Evolutionary conservation across 768 basidiomycete genomes (phyloP).

Genomic region (Mycena filopes): DNA sequence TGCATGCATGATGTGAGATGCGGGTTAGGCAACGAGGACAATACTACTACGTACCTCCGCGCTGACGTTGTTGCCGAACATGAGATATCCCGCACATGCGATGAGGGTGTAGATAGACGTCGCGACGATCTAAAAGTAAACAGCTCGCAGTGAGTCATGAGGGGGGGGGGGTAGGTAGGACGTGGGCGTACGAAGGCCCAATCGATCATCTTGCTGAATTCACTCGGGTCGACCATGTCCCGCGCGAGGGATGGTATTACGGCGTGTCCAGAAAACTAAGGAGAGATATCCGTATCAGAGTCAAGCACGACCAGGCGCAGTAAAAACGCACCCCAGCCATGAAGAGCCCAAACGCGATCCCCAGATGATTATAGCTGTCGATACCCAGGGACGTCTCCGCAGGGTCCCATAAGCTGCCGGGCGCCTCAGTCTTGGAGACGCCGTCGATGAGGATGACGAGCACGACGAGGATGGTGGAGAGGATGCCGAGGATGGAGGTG

Average conservation of each 20-base stretch:
- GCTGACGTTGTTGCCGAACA: slow-evolving; percentile 86
- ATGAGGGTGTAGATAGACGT: slow-evolving; percentile 73
- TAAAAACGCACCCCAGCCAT: slow-evolving; percentile 84
- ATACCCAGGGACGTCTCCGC: slow-evolving; percentile 73
- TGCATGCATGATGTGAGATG: slow-evolving; percentile 41
- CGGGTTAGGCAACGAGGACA: neutral
- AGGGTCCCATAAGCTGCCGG: slow-evolving; percentile 86
- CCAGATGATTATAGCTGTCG: slow-evolving; percentile 66
- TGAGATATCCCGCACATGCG: slow-evolving; percentile 87
- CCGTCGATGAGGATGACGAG: slow-evolving; percentile 88
- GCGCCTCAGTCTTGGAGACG: slow-evolving; percentile 72
- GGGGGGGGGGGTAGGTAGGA: neutral
- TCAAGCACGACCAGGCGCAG: neutral
- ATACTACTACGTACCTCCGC: slow-evolving; percentile 72
- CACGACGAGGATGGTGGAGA: slow-evolving; percentile 81
- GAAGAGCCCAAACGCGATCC: slow-evolving; percentile 88
- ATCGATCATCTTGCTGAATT: slow-evolving; percentile 87
- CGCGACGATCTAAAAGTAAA: slow-evolving; percentile 66
- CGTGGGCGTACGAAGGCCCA: slow-evolving; percentile 79
- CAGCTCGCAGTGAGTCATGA: slow-evolving; percentile 1
- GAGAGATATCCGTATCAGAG: slow-evolving; percentile 1
- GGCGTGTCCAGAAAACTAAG: slow-evolving; percentile 90
- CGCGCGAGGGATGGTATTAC: slow-evolving; percentile 91
- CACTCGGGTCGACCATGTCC: slow-evolving; percentile 87
- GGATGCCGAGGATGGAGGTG: slow-evolving; percentile 86